Base-by-base conservation (phyloP, 441 rosid species). In the Syzygium syzygioides region DNA sequence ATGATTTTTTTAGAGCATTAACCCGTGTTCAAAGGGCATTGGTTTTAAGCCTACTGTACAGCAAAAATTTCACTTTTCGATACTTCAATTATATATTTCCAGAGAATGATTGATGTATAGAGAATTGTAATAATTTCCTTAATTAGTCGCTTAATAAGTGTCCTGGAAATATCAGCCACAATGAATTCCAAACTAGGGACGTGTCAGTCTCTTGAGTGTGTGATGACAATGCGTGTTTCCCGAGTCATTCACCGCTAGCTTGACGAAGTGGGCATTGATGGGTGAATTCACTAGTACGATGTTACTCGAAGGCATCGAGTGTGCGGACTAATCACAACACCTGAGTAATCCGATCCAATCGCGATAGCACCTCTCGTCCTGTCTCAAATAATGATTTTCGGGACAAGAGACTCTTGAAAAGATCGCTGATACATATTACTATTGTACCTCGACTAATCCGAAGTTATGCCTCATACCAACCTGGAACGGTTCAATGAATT, bases 251-350 rank as follows among this genome's bases (percentile, higher is more conserved):
- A 3, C 41, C 10, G 26, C 26, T 71, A 3, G 80, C 80, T 34
- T 15, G 14, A 71, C 26, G 5, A n/a, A 5, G 52, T 45, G n/a
- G 15, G 17, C 52, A 23, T 41, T 1, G 10, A 3, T 6, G 5
- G 52, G 17, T 37, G 50, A 23, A 37, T 45, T 68, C 15, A 11
- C 0, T 37, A 3, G 79, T 34, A n/a, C 18, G 7, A 28, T 28
- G 6, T 14, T 2, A 13, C 26, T 1, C 1, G 17, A 11, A 12
- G 26, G 4, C 83, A 10, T 3, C 2, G 17, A 7, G 7, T 3
- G n/a, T 12, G 45, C 3, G 1, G 18, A 76, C n/a, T 41, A 23
- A 76, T 41, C 3, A 12, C 25, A 76, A 23, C 52, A 23, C n/a
- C 2, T 6, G 52, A 6, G 10, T 3, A 23, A 13, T 76, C 2